Base-by-base conservation (phyloP, 441 rosid species). In the Populus trichocarpa region DNA sequence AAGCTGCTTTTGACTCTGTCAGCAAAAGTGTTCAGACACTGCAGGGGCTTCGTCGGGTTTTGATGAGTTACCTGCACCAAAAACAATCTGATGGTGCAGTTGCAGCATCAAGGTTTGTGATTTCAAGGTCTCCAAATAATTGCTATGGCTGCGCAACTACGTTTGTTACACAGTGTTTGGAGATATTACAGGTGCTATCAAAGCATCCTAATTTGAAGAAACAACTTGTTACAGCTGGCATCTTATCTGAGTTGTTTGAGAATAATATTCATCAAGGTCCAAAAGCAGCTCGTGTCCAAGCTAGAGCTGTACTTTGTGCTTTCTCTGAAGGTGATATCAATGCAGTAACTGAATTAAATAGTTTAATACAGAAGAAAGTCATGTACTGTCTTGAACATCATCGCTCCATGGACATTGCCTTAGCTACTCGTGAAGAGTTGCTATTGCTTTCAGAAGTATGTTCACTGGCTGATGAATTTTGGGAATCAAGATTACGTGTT, bases 321-420 rank as follows among this genome's bases (percentile, higher is more conserved):
- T 92, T 97, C 85, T 96, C 99, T 69, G 98, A 94, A 88, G 98
- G 98, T 79, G 99, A 97, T 88, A 82, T 79, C 72, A 90, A 76
- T 88, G 99, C 98, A 65, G 93, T 96, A 69, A 88, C 88, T 68
- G 99, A 93, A 87, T 88, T 97, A 87, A 96, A 94, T 89, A 89
- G 79, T 85, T 90, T 97, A 84, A 91, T 97, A 80, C 97, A 93
- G 91, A 96, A 88, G 91, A 97, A 97, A 85, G 98, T 97, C 77
- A 91, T 86, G 96, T 97, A 97, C 88, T 94, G 99, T 86, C 97
- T 97, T 83, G 99, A 97, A 78, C 99, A 97, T 90, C 99, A 97
- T 85, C 98, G 99, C 53, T 96, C 99, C 86, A 92, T 97, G 97
- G 99, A 97, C 82, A 88, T 96, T 86, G 97, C 99, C 16, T 84